A percentile compares a stretch with the other conserved stretches of the same genome.
Conservation (phyloP, 345 rosid genomes). For the Citrus trifoliata region DNA sequence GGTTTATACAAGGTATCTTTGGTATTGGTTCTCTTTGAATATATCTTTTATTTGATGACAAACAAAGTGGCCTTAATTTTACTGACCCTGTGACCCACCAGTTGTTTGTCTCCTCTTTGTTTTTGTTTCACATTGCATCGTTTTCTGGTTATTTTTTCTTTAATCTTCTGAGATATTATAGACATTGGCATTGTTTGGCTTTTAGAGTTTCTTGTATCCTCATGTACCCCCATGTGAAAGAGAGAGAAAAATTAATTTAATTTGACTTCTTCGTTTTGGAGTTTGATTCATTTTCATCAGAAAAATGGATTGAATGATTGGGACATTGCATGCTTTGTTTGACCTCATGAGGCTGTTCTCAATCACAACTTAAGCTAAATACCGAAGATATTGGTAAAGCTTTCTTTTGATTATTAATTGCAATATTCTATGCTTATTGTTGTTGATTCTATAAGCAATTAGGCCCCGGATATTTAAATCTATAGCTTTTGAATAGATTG, state of each 20-base stretch:
- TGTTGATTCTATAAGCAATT: neutral
- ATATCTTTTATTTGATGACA: neutral
- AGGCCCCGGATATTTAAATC: neutral
- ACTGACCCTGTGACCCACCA: slow-evolving; percentile 1
- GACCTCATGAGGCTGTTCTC: neutral
- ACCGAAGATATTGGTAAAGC: no score
- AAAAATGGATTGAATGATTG: neutral
- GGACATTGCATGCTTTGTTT: neutral
- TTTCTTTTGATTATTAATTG: neutral
- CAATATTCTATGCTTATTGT: neutral
- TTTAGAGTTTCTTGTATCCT: slow-evolving; percentile 7
- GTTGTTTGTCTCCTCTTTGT: neutral
- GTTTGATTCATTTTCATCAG: neutral
- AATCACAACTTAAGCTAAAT: no score
- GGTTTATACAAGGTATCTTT: neutral
- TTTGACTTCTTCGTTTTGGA: no score
- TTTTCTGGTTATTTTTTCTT: slow-evolving; percentile 6
- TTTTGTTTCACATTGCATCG: neutral
- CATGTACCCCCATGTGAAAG: slow-evolving; percentile 15
- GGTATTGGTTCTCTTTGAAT: neutral
- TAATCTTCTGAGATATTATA: neutral
- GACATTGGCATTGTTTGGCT: neutral
- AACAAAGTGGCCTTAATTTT: neutral
- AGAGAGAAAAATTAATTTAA: neutral
- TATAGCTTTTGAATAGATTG: neutral